Evolutionary conservation across 495 filamentous ascomycete species (phyloP).

Genomic region (Sporormia fimetaria): DNA sequence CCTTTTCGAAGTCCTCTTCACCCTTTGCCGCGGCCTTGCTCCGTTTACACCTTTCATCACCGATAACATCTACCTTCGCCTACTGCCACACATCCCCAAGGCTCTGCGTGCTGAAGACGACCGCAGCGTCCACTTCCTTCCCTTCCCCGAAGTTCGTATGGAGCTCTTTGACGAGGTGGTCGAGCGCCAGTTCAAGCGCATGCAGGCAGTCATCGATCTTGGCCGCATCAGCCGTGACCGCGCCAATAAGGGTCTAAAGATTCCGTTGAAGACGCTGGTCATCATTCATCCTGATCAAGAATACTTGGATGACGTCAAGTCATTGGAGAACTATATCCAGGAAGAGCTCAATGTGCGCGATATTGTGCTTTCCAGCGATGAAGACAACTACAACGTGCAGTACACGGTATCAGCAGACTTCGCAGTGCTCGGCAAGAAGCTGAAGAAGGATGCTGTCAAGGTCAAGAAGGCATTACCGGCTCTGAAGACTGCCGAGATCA

Average conservation of each 20-base stretch:
- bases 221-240: slow-evolving; percentile 77
- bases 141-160: slow-evolving; percentile 75
- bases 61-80: slow-evolving; percentile 80
- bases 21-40: slow-evolving; percentile 71
- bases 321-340: slow-evolving; percentile 70
- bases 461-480: slow-evolving; percentile 82
- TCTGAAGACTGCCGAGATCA: slow-evolving; percentile 68
- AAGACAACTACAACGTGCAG: slow-evolving; percentile 80
- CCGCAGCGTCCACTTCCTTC: slow-evolving; percentile 83
- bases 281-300: slow-evolving; percentile 76
- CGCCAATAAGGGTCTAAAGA: slow-evolving; percentile 73
- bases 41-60: slow-evolving; percentile 95
- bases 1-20: slow-evolving; percentile 93
- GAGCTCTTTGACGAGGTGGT: slow-evolving; percentile 81
- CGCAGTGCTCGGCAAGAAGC: slow-evolving; percentile 89
- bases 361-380: slow-evolving; percentile 74
- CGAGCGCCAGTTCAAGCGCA: slow-evolving; percentile 74
- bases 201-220: slow-evolving; percentile 94
- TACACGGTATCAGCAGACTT: slow-evolving; percentile 84
- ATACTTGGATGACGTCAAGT: slow-evolving; percentile 77
- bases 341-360: slow-evolving; percentile 87
- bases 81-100: slow-evolving; percentile 70
- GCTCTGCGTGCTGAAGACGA: slow-evolving; percentile 52
- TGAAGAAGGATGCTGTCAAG: slow-evolving; percentile 82
- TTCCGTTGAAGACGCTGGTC: slow-evolving; percentile 76